Evolutionary conservation across 495 filamentous ascomycete genomes (phyloP).

Genomic region (Venustampulla echinocandica): DNA sequence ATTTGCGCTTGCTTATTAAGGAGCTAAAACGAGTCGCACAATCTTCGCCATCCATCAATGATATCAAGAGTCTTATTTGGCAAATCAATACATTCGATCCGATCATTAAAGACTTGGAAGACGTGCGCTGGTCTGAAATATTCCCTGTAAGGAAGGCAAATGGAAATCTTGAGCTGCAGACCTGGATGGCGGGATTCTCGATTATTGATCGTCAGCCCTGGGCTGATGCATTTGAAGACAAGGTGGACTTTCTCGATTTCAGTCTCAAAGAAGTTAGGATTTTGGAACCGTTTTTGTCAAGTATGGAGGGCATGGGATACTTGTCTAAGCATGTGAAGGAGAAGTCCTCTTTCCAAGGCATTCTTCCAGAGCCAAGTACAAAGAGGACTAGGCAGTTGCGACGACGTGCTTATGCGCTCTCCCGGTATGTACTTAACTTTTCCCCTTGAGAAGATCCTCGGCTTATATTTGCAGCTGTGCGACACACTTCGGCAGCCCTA

Average conservation of each 20-base stretch:
- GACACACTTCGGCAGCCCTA: conserved; percentile 29
- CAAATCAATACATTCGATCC: conserved; percentile 19
- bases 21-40: conserved; percentile 24
- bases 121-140: too few species aligned
- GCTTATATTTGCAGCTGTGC: conserved; percentile 15
- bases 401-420: conserved; percentile 29
- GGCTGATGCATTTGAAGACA: not conserved
- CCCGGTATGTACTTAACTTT: conserved; percentile 25
- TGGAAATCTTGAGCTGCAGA: not conserved
- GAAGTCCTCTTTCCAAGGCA: conserved; percentile 1
- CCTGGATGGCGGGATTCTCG: not conserved
- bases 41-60: too few species aligned
- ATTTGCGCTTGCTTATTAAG: conserved; percentile 27
- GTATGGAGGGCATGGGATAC: not conserved
- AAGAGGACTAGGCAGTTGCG: conserved; percentile 16
- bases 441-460: not conserved
- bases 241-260: not conserved
- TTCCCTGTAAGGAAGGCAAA: conserved; percentile 9
- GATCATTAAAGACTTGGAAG: not conserved
- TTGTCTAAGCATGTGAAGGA: conserved; percentile 7
- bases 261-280: not conserved
- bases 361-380: not conserved
- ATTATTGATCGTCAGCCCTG: not conserved
- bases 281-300: not conserved
- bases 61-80: conserved; percentile 32